These are phyloP conservation scores for Juncus inflexus DNA, from an alignment of 176 grass and related monocot species.

Conservation along the genomic window DNA sequence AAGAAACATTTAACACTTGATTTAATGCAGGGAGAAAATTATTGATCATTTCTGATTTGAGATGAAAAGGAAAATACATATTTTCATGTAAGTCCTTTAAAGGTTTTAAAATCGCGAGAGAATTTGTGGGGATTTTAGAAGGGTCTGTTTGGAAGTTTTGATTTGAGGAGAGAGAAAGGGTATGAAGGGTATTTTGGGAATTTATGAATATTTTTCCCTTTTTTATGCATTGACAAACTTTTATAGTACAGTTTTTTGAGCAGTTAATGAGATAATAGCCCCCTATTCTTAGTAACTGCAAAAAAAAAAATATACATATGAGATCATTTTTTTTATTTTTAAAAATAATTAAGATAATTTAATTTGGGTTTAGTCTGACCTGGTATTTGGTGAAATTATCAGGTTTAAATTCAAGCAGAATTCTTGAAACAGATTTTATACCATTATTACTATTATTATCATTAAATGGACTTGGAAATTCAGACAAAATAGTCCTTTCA, in stretches of 20 bases:
- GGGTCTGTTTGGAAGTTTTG: constrained; percentile 26
- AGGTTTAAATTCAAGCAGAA: constrained; percentile 70
- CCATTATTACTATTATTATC: constrained; percentile 16
- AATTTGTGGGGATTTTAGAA: constrained; percentile 34
- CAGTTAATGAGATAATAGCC: constrained; percentile 82
- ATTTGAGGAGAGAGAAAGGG: constrained; percentile 47
- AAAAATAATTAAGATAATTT: neutral
- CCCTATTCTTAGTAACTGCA: constrained; percentile 55
- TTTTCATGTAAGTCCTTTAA: constrained; percentile 32
- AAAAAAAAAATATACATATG: constrained; percentile 24
- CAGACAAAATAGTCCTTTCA: too few relatives aligned
- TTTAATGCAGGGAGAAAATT: constrained; percentile 29
- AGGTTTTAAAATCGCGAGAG: constrained; percentile 40
- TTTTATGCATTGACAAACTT: constrained; percentile 46
- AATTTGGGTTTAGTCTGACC: constrained; percentile 27
- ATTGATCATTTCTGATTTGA: constrained; percentile 11
- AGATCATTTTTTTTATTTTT: constrained; percentile 14
- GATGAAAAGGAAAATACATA: constrained; percentile 46
- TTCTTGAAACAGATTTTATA: constrained; percentile 21
- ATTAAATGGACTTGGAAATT: constrained; percentile 28
- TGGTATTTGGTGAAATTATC: constrained; percentile 43
- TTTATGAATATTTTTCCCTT: constrained; percentile 38
- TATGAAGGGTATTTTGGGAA: constrained; percentile 44
- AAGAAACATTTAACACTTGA: constrained; percentile 61
- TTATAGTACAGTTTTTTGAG: constrained; percentile 21